Conservation (phyloP, 345 rosid species). For the Cardamine chenopodiifolia region DNA sequence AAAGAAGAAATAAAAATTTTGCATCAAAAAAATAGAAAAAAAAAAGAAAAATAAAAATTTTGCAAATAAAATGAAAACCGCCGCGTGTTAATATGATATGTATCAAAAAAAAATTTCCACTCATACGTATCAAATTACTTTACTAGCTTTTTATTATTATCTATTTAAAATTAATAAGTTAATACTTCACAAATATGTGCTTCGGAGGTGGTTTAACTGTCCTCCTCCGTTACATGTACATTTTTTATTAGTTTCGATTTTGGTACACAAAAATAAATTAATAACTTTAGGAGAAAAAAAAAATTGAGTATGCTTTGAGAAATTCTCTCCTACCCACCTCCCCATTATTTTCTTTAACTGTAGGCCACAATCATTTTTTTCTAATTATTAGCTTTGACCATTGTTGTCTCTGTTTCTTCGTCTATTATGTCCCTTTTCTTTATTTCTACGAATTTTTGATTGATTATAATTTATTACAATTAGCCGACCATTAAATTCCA, state of each 20-base stretch:
- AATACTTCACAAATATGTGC: no score
- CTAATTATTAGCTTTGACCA: slow-evolving; percentile 44
- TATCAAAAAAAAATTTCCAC: no score
- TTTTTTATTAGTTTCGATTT: background rate
- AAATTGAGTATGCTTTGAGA: slow-evolving; percentile 30
- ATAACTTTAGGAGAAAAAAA: background rate
- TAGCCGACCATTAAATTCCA: background rate
- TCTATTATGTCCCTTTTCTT: slow-evolving; percentile 7
- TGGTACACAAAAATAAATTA: no score
- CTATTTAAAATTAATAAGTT: no score
- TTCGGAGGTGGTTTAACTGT: no score
- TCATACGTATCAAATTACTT: no score
- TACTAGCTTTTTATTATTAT: no score
- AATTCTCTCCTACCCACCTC: slow-evolving; percentile 29
- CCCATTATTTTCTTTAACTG: slow-evolving; percentile 29
- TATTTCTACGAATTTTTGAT: background rate
- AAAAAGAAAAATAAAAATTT: no score
- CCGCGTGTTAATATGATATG: no score
- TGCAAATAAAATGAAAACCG: no score
- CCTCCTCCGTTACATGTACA: background rate
- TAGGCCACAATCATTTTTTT: slow-evolving; percentile 22
- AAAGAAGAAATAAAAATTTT: no score
- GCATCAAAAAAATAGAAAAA: no score
- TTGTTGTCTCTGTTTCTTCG: slow-evolving; percentile 27
- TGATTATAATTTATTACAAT: slow-evolving; percentile 10